Percentiles rank a stretch among this genome's conserved stretches.
Evolutionary conservation across 176 grass and related monocot genomes (phyloP).

Genomic region (Lolium rigidum): DNA sequence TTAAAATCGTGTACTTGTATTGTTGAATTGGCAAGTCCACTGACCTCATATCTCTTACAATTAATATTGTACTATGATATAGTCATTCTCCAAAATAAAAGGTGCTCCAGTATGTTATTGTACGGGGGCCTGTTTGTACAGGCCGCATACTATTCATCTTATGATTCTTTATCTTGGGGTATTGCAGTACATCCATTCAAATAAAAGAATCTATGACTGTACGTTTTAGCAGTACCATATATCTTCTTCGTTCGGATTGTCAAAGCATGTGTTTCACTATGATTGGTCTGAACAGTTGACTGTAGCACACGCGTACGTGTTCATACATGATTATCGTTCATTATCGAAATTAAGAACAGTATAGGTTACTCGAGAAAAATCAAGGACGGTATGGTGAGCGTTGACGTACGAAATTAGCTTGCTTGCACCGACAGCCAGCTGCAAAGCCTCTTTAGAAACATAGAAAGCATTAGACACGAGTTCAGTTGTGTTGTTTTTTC

Average conservation of each 20-base stretch:
- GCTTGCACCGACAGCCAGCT: conserved; percentile 39
- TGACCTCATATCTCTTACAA: background rate
- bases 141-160: background rate
- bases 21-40: background rate
- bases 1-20: background rate
- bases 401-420: conserved; percentile 19
- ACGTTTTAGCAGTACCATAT: background rate
- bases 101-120: background rate
- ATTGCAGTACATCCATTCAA: background rate
- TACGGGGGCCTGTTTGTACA: background rate
- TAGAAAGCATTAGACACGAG: background rate
- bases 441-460: background rate
- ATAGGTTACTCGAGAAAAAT: background rate
- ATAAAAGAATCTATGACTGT: conserved; percentile 20
- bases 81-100: too few relatives aligned
- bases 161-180: background rate
- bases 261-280: conserved; percentile 15
- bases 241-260: conserved; percentile 8
- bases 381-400: background rate
- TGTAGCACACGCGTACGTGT: conserved; percentile 31
- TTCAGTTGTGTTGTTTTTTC: background rate
- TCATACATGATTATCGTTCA: conserved; percentile 15
- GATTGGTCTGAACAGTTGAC: conserved; percentile 37
- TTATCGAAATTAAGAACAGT: background rate
- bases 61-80: too few relatives aligned